phyloP scores from a whole-genome alignment of 148 eudicot species.

The Rhododendron ferrugineum region DNA sequence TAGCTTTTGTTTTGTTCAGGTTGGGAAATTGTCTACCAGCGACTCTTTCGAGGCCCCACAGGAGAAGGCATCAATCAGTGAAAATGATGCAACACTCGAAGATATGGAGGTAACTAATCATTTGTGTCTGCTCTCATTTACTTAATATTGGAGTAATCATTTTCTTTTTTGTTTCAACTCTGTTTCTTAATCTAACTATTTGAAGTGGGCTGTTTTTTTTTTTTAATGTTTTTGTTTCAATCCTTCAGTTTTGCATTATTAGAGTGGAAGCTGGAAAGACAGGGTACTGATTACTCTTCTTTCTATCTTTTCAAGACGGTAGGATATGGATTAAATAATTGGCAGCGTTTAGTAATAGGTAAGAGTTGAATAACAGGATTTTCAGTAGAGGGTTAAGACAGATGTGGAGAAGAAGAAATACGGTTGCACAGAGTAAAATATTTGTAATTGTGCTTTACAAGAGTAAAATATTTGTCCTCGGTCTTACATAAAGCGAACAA shows the following conservation, averaged over 20 bases:
- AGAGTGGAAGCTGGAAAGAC: neutral
- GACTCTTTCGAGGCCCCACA: conserved; percentile 90
- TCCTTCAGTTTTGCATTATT: neutral
- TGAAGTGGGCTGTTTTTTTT: neutral
- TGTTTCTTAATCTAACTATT: neutral
- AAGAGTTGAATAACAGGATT: neutral
- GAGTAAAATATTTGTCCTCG: neutral
- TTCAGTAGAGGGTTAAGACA: neutral
- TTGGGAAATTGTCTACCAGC: conserved; percentile 86
- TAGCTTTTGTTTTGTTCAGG: conserved; percentile 30
- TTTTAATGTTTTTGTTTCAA: neutral
- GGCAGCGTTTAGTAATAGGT: neutral
- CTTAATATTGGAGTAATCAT: neutral
- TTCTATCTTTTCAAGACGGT: neutral
- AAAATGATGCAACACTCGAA: conserved; percentile 79
- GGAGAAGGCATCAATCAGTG: conserved; percentile 63
- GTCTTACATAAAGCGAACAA: neutral
- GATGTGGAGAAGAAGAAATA: neutral
- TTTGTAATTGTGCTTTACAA: neutral
- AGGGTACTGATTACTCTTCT: neutral
- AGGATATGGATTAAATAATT: neutral
- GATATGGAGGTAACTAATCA: conserved; percentile 75
- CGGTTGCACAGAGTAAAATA: neutral
- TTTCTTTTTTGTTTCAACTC: neutral
- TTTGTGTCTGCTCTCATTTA: neutral